Percentiles rank a stretch among this genome's conserved stretches.
Conservation (phyloP, 257 asterid species). For the Nicotiana otophora region DNA sequence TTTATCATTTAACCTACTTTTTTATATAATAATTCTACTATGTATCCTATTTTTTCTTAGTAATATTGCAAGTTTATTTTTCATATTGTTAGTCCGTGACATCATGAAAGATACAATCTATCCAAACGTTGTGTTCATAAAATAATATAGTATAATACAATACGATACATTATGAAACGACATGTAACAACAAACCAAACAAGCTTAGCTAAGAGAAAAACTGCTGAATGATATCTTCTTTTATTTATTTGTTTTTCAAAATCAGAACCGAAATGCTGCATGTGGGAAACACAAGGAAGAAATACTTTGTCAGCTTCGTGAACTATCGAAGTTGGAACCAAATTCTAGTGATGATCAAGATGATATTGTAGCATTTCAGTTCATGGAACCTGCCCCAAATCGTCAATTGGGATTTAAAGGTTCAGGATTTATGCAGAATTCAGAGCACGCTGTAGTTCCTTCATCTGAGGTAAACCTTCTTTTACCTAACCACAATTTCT, state of each 20-base stretch:
- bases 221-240: too few species aligned
- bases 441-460: slow-evolving; percentile 32
- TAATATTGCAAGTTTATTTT: too few species aligned
- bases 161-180: too few species aligned
- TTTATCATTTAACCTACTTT: too few species aligned
- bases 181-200: too few species aligned
- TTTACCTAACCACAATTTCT: not conserved
- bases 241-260: not conserved
- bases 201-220: too few species aligned
- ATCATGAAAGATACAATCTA: too few species aligned
- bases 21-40: too few species aligned
- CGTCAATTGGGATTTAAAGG: slow-evolving; percentile 21
- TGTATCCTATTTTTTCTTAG: too few species aligned
- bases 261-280: slow-evolving; percentile 78
- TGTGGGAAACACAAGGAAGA: slow-evolving; percentile 88
- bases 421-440: slow-evolving; percentile 20
- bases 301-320: slow-evolving; percentile 67
- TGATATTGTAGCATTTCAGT: slow-evolving; percentile 35
- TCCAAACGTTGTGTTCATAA: too few species aligned
- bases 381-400: slow-evolving; percentile 29
- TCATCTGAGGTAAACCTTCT: slow-evolving; percentile 42
- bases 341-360: slow-evolving; percentile 37
- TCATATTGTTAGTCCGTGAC: too few species aligned
- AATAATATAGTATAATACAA: too few species aligned
- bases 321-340: slow-evolving; percentile 62